Conservation (phyloP, 495 filamentous ascomycete species). For the Pseudomonodictys pantanalensis region DNA sequence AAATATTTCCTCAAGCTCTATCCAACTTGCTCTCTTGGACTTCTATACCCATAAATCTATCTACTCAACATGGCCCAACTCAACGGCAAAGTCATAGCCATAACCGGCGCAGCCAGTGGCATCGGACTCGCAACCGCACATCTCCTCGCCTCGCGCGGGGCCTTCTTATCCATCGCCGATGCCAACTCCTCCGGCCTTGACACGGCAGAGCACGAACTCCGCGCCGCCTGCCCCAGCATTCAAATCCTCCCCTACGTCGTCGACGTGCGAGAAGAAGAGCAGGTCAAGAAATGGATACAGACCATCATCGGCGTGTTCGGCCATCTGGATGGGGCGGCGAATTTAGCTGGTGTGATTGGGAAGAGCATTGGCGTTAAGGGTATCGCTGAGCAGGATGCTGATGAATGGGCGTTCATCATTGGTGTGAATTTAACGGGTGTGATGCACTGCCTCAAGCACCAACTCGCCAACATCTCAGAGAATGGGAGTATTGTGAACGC, state of each 20-base stretch:
- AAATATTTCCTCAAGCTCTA: no score
- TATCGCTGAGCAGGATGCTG: constrained; percentile 41
- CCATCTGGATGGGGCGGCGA: constrained; percentile 55
- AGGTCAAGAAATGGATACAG: constrained; percentile 16
- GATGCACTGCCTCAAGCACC: constrained; percentile 32
- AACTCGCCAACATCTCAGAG: constrained; percentile 16
- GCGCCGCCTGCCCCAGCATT: not conserved
- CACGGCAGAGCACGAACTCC: constrained; percentile 1
- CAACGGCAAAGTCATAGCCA: constrained; percentile 15
- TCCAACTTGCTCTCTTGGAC: no score
- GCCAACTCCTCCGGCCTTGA: constrained; percentile 1
- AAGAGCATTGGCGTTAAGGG: constrained; percentile 36
- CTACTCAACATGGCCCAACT: not conserved
- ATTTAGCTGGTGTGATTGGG: constrained; percentile 54
- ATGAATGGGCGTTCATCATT: constrained; percentile 36
- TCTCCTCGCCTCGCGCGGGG: constrained; percentile 14
- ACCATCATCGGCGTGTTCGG: constrained; percentile 31
- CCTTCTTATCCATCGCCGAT: constrained; percentile 17
- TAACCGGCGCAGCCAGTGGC: constrained; percentile 21
- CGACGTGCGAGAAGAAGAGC: constrained; percentile 12
- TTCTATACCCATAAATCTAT: not conserved
- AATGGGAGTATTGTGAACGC: constrained; percentile 55
- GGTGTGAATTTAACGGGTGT: constrained; percentile 40
- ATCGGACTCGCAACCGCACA: constrained; percentile 26
- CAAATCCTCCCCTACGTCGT: constrained; percentile 3